Conservation (phyloP, 2,329 filamentous ascomycete species). For the Ophiostoma himal-ulmi region DNA sequence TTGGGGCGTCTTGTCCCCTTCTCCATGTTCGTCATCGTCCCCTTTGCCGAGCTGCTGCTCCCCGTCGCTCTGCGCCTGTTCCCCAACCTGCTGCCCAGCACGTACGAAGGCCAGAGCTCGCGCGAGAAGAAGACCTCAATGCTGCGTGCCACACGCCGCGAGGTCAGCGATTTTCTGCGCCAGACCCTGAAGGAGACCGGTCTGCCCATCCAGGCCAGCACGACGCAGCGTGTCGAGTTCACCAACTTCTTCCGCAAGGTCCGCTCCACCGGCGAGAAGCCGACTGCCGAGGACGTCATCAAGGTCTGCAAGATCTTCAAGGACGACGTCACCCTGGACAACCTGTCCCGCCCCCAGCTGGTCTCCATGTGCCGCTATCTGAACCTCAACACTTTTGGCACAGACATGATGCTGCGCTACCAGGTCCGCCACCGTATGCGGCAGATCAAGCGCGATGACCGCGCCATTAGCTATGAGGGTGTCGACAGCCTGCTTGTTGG, state of each 20-base stretch:
- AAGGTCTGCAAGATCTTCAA: constrained; percentile 99
- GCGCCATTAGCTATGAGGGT: constrained; percentile 87
- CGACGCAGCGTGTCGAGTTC: constrained; percentile 88
- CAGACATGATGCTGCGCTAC: constrained; percentile 95
- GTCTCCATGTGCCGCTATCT: constrained; percentile 98
- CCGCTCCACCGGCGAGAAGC: constrained; percentile 81
- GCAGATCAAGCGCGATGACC: constrained; percentile 97
- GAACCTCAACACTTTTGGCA: constrained; percentile 95
- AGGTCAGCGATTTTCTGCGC: constrained; percentile 85
- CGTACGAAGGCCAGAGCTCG: constrained; percentile 85
- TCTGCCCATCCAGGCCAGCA: constrained; percentile 75
- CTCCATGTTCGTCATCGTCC: constrained; percentile 93
- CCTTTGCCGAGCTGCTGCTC: constrained; percentile 87
- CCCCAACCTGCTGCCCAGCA: constrained; percentile 95
- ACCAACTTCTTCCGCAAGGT: constrained; percentile 96
- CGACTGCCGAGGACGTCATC: constrained; percentile 85
- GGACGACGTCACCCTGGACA: constrained; percentile 94
- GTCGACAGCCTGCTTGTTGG: constrained; percentile 88
- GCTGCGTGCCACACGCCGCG: constrained; percentile 80
- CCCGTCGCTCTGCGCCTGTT: constrained; percentile 90
- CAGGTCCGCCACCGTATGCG: constrained; percentile 96
- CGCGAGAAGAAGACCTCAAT: constrained; percentile 82
- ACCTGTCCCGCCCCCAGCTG: constrained; percentile 87
- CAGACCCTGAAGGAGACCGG: constrained; percentile 90
- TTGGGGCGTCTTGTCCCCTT: constrained; percentile 89